These are phyloP conservation scores for Coprinopsis strossmayeri DNA, from an alignment of 768 basidiomycete species.

Conservation along the genomic window DNA sequence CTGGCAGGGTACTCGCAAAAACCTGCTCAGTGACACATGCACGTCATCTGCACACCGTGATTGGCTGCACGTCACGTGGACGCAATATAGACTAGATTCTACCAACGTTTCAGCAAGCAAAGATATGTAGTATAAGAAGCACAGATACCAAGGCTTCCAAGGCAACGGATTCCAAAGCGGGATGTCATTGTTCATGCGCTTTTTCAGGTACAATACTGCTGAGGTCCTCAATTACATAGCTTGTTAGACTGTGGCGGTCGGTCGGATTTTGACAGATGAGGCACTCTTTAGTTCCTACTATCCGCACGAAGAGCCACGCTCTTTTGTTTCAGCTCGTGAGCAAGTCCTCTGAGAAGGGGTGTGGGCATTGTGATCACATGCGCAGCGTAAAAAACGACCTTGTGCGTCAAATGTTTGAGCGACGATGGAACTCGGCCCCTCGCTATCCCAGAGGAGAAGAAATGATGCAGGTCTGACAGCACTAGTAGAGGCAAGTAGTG, in stretches of 20 bases:
- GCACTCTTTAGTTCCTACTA: neutral
- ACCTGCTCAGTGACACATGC: neutral
- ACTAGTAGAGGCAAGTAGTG: slow-evolving; percentile 36
- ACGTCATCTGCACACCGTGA: neutral
- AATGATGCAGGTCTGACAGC: slow-evolving; percentile 45
- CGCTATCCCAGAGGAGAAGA: slow-evolving; percentile 26
- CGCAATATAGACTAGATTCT: neutral
- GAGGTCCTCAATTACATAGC: neutral
- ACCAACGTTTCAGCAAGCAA: too few species aligned
- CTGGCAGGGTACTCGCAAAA: slow-evolving; percentile 26
- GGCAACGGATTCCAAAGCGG: neutral
- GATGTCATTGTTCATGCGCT: neutral
- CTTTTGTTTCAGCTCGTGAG: slow-evolving; percentile 27
- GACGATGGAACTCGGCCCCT: slow-evolving; percentile 1
- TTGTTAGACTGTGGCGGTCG: slow-evolving; percentile 4
- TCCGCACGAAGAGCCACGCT: neutral
- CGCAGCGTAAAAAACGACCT: slow-evolving; percentile 66
- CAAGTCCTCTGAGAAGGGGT: slow-evolving; percentile 30
- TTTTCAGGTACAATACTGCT: neutral
- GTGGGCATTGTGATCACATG: slow-evolving; percentile 47
- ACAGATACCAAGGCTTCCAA: neutral
- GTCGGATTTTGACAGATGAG: neutral
- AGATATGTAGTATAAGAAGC: neutral
- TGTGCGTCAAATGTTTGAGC: slow-evolving; percentile 42
- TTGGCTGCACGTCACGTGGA: neutral